Conservation (phyloP, 2,329 filamentous ascomycete genomes). For the Leptographium procerum region DNA sequence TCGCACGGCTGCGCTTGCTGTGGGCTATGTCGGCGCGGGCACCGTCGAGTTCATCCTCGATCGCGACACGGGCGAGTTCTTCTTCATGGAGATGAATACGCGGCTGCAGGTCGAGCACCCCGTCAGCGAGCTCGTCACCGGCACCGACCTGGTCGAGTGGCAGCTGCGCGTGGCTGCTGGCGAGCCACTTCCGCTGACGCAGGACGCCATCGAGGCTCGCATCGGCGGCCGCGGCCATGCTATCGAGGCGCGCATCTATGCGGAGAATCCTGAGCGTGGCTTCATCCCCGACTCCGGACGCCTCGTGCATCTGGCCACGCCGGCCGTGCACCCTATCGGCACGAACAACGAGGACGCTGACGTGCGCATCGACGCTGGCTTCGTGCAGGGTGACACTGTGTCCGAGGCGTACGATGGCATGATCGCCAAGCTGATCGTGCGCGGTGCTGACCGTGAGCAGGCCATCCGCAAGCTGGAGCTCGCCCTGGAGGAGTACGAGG, state of each 20-base stretch:
- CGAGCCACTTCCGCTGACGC: constrained; percentile 44
- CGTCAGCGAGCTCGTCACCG: constrained; percentile 64
- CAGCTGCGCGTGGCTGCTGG: constrained; percentile 67
- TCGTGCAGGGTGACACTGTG: constrained; percentile 81
- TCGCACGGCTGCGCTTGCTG: constrained; percentile 55
- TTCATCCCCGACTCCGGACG: constrained; percentile 92
- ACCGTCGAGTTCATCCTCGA: constrained; percentile 89
- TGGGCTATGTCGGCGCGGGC: constrained; percentile 79
- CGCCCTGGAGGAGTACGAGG: constrained; percentile 79
- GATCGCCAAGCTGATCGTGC: constrained; percentile 95
- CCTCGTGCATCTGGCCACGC: constrained; percentile 71
- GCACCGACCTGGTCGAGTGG: constrained; percentile 79
- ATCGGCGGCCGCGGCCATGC: constrained; percentile 73
- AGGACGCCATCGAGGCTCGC: constrained; percentile 55
- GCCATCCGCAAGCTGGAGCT: constrained; percentile 72
- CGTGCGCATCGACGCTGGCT: constrained; percentile 86
- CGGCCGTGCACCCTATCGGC: constrained; percentile 26
- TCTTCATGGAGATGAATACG: constrained; percentile 76
- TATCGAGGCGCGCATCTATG: constrained; percentile 93
- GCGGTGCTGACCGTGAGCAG: constrained; percentile 64
- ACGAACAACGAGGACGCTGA: constrained; percentile 39
- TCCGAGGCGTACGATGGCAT: constrained; percentile 96
- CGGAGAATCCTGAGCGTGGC: constrained; percentile 81
- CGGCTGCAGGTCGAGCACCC: constrained; percentile 94
- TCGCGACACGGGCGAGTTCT: constrained; percentile 70